phyloP scores from a whole-genome alignment of 176 grass and related monocot species.

The Carex pumila region DNA sequence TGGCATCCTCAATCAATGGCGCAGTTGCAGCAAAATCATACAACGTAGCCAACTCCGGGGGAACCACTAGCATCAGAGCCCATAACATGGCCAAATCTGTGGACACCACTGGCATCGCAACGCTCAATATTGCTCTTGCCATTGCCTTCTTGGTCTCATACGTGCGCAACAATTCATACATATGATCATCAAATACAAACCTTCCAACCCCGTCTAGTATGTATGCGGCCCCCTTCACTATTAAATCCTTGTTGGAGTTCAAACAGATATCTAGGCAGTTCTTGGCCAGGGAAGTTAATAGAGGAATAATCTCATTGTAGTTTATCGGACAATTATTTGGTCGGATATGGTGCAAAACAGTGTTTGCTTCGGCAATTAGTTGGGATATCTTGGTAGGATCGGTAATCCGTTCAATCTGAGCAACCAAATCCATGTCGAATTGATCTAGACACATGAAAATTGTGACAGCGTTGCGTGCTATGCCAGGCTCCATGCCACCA shows the following conservation, averaged over 20 bases:
- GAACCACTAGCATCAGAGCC: background rate
- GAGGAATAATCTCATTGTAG: conserved; percentile 27
- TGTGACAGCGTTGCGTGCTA: conserved; percentile 37
- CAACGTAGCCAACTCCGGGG: background rate
- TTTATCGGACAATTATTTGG: background rate
- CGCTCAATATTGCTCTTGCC: background rate
- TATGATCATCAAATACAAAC: conserved; percentile 38
- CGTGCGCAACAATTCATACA: background rate
- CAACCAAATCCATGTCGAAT: conserved; percentile 3
- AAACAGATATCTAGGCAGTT: conserved; percentile 25
- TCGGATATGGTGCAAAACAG: conserved; percentile 34
- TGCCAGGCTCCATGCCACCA: background rate
- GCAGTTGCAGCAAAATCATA: background rate
- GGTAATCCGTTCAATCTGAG: background rate
- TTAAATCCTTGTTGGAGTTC: conserved; percentile 28
- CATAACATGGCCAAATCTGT: too few relatives aligned
- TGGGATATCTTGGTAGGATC: background rate
- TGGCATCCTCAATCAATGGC: conserved; percentile 25
- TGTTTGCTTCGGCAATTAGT: conserved; percentile 24
- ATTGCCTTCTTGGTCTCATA: background rate
- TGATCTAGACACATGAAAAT: conserved; percentile 47
- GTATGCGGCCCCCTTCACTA: conserved; percentile 10
- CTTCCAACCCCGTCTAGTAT: conserved; percentile 31
- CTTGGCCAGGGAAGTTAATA: conserved; percentile 18
- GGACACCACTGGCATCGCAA: background rate